Percentiles rank a stretch among this genome's conserved stretches.
Evolutionary conservation across 2,329 filamentous ascomycete genomes (phyloP).

Genomic region (Aspergillus sp.): DNA sequence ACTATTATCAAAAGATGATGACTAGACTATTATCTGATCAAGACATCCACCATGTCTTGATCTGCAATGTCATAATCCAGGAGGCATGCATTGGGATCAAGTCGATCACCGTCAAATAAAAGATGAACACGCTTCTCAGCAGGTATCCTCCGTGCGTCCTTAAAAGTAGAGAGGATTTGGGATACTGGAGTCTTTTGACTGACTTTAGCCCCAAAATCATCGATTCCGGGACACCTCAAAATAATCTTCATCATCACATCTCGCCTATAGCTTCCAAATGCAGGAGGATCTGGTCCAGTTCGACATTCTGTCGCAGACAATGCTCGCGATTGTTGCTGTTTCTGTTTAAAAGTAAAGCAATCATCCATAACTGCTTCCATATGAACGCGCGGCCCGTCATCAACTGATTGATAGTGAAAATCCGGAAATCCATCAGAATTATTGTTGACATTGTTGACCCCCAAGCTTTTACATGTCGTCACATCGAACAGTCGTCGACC

Average conservation of each 20-base stretch:
- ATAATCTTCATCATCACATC: conserved; percentile 39
- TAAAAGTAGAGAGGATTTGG: conserved; percentile 58
- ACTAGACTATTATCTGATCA: conserved; percentile 44
- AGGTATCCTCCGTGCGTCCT: conserved; percentile 47
- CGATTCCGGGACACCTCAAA: conserved; percentile 46
- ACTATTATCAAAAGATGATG: background rate
- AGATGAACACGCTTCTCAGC: conserved; percentile 53
- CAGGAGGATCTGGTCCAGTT: background rate
- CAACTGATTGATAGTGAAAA: conserved; percentile 38
- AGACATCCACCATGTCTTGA: conserved; percentile 68
- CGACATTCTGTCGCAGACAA: conserved; percentile 3
- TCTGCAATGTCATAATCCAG: conserved; percentile 66
- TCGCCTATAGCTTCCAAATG: conserved; percentile 11
- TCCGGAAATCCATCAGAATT: background rate
- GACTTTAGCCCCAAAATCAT: conserved; percentile 45
- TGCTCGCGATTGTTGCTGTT: background rate
- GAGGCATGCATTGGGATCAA: conserved; percentile 56
- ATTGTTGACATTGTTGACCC: conserved; percentile 40
- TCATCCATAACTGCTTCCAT: conserved; percentile 72
- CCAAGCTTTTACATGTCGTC: conserved; percentile 65
- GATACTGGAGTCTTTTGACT: conserved; percentile 49
- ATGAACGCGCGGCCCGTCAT: conserved; percentile 55
- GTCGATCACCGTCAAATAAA: conserved; percentile 66
- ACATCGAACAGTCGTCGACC: conserved; percentile 64
- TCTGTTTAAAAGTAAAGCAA: conserved; percentile 39